Percentiles rank a stretch among this genome's conserved stretches.
phyloP scores from a whole-genome alignment of 768 basidiomycete species.

The Russula griseocarnosa region DNA sequence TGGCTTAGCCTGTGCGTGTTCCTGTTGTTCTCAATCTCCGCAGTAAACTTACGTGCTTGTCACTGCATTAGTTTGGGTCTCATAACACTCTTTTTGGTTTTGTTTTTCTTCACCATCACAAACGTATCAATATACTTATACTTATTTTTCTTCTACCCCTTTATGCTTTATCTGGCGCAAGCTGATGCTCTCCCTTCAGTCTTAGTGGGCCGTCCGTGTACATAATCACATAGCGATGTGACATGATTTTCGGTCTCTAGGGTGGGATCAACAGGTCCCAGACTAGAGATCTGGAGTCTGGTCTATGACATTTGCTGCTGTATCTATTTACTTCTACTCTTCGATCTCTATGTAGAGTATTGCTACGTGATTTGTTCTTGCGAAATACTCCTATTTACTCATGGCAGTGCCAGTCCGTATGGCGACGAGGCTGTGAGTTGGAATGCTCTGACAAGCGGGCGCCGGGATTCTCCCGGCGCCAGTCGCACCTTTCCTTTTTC shows the following conservation, averaged over 20 bases:
- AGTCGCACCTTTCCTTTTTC: too few species aligned
- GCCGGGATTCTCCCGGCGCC: too few species aligned
- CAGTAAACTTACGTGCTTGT: constrained; percentile 9
- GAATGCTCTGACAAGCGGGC: too few species aligned
- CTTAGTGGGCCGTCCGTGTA: background rate
- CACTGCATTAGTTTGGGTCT: constrained; percentile 31
- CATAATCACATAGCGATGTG: background rate
- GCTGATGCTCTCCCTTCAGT: background rate
- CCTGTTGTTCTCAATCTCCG: background rate
- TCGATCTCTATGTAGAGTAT: background rate
- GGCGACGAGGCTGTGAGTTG: too few species aligned
- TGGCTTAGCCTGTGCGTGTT: constrained; percentile 65
- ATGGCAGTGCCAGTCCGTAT: background rate
- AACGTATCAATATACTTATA: background rate
- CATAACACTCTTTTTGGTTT: too few species aligned
- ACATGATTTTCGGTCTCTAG: background rate
- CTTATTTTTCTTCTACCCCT: background rate
- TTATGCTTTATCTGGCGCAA: background rate
- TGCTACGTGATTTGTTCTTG: background rate
- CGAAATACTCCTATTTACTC: background rate
- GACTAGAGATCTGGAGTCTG: background rate
- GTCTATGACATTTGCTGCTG: background rate
- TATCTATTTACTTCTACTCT: background rate
- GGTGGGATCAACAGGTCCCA: background rate
- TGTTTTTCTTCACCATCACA: too few species aligned